Evolutionary conservation across 2,329 filamentous ascomycete species (phyloP), one percentile per base, ranked within the genome.

Genomic region (Colletotrichum cordylinicola): DNA sequence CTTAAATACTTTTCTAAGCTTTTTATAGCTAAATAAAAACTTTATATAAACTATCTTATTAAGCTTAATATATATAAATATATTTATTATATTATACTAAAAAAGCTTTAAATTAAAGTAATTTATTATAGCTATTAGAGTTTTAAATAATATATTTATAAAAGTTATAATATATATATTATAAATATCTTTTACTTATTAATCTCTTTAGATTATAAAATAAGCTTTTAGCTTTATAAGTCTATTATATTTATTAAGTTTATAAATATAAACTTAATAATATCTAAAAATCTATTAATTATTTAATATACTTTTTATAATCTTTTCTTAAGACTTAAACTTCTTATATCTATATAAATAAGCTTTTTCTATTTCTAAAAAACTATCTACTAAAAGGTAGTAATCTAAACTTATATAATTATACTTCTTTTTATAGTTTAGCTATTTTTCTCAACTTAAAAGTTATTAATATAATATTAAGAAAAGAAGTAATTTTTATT

Each of bases 401-500:
- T 9, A 18, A 0, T 31, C n/a, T 31, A 8, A 4, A 4, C 1
- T 8, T 52, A 27, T n/a, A n/a, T n/a, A n/a, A n/a, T n/a, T n/a
- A n/a, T n/a, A n/a, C n/a, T 24, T 24, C 15, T 43, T n/a, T 6
- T 43, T 43, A 43, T 43, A 43, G 4, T n/a, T 43, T 43, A 43
- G 39, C 0, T 43, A 43, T 5, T 43, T 4, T n/a, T 43, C 1
- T 43, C n/a, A n/a, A 43, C 2, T 58, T 58, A 58, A 16, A 0
- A 64, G 35, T 27, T 64, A 64, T 2, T 37, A 16, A 64, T 64
- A 37, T 37, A 64, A 43, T 43, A 43, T 43, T 9, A n/a, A 43
- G 2, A 43, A 0, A 0, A 2, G 2, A n/a, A 1, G 2, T 43
- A 43, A 43, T 16, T 43, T 8, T 43, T n/a, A 43, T 1, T 43